Percentiles rank a stretch among this genome's conserved stretches.
Conservation (phyloP, 2,329 filamentous ascomycete genomes). For the Beauveria pseudobassiana region DNA sequence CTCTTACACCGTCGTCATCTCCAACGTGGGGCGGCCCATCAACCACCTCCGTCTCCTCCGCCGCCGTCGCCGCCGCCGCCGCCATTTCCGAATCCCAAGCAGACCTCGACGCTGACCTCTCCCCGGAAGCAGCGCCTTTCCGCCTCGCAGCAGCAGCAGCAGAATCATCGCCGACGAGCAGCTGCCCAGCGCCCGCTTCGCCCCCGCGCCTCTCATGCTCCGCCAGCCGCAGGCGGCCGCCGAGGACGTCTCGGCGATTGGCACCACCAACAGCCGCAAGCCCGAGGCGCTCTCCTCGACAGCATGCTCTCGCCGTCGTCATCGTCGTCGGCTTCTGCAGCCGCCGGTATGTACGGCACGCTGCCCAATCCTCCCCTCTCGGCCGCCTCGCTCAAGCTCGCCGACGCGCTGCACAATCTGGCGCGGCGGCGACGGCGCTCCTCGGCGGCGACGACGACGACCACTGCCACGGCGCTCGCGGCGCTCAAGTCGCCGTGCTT, state of each 20-base stretch:
- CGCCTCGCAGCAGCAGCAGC: slow-evolving; percentile 48
- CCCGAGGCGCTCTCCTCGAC: slow-evolving; percentile 52
- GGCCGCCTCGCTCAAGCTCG: slow-evolving; percentile 54
- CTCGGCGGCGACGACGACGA: slow-evolving; percentile 24
- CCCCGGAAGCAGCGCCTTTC: not conserved
- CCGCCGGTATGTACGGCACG: slow-evolving; percentile 27
- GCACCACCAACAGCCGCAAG: slow-evolving; percentile 37
- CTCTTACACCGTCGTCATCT: slow-evolving; percentile 5
- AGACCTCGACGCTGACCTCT: not conserved
- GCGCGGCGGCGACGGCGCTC: slow-evolving; percentile 27
- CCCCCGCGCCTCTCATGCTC: slow-evolving; percentile 3
- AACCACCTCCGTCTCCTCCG: slow-evolving; percentile 9
- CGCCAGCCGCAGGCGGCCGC: not conserved
- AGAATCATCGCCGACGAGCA: slow-evolving; percentile 49
- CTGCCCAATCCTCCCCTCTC: slow-evolving; percentile 31
- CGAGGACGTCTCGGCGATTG: slow-evolving; percentile 44
- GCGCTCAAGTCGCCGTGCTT: slow-evolving; percentile 86
- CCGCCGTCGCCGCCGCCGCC: not conserved
- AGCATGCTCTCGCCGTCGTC: slow-evolving; percentile 43
- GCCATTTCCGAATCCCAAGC: slow-evolving; percentile 3
- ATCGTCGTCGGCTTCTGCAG: slow-evolving; percentile 24
- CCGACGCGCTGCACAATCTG: slow-evolving; percentile 50
- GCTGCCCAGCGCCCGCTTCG: not conserved
- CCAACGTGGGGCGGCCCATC: slow-evolving; percentile 4
- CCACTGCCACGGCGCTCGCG: slow-evolving; percentile 41